Evolutionary conservation across 495 filamentous ascomycete genomes (phyloP).

Genomic region (Endocarpon pusillum): DNA sequence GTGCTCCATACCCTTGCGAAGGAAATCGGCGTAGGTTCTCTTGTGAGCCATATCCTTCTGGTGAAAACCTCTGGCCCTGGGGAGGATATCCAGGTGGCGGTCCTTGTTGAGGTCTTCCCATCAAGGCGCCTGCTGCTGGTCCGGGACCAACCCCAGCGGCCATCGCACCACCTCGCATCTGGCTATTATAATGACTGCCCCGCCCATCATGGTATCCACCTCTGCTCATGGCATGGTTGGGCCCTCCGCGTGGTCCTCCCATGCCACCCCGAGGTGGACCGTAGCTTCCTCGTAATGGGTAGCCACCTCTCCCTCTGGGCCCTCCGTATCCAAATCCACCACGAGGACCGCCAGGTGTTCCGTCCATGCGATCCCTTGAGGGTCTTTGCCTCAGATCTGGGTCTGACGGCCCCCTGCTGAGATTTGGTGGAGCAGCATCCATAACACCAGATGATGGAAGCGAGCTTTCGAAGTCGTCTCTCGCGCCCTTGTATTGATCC

Average conservation of each 20-base stretch:
- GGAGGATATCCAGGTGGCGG: constrained; percentile 35
- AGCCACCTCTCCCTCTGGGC: constrained; percentile 34
- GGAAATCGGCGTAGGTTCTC: constrained; percentile 6
- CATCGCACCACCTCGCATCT: constrained; percentile 15
- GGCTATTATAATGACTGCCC: too few species aligned
- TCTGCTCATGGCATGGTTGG: constrained; percentile 19
- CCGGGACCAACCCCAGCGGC: constrained; percentile 12
- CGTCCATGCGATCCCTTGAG: too few species aligned
- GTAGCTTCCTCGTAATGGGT: too few species aligned
- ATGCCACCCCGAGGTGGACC: neutral
- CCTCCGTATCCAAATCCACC: constrained; percentile 30
- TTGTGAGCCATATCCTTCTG: constrained; percentile 1
- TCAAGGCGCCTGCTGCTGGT: constrained; percentile 16
- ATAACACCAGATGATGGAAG: constrained; percentile 26
- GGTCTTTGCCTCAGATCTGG: too few species aligned
- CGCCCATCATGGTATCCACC: constrained; percentile 13
- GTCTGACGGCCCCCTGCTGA: constrained; percentile 26
- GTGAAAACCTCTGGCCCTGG: constrained; percentile 7
- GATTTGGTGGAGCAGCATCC: constrained; percentile 22
- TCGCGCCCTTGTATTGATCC: constrained; percentile 26
- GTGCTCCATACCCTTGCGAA: neutral
- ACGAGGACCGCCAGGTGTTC: constrained; percentile 29
- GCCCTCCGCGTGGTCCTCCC: constrained; percentile 26
- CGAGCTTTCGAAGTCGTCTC: constrained; percentile 56
- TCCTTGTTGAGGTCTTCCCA: constrained; percentile 23